Percentiles rank a stretch among this genome's conserved stretches.
phyloP scores from a whole-genome alignment of 768 basidiomycete genomes.

The Rhodotorula kratochvilovae region DNA sequence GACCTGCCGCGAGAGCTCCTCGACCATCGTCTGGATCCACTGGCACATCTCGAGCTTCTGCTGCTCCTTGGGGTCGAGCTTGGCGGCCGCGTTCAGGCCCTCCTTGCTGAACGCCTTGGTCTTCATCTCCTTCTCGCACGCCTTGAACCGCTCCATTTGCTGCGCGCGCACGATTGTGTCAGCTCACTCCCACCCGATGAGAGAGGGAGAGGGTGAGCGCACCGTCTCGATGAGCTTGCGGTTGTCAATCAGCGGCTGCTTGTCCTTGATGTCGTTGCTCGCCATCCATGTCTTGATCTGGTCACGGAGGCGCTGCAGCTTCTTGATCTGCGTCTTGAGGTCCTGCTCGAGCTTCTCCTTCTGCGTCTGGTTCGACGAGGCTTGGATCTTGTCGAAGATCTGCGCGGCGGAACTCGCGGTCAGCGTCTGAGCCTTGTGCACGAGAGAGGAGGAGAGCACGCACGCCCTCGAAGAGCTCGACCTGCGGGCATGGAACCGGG shows the following conservation, averaged over 20 bases:
- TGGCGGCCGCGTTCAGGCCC: conserved; percentile 86
- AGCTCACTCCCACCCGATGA: conserved; percentile 1
- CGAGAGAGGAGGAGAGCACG: not conserved
- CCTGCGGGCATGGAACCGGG: conserved; percentile 3
- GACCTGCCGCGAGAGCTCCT: conserved; percentile 85
- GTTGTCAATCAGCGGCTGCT: conserved; percentile 83
- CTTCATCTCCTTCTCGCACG: conserved; percentile 99
- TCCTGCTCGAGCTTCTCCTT: conserved; percentile 94
- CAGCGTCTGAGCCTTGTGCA: not conserved
- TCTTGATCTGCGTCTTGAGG: conserved; percentile 98
- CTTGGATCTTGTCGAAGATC: conserved; percentile 98
- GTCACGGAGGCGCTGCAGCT: conserved; percentile 74
- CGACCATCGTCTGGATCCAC: conserved; percentile 84
- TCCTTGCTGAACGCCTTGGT: conserved; percentile 99
- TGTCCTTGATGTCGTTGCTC: conserved; percentile 98
- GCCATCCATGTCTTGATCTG: conserved; percentile 95
- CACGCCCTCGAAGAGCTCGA: conserved; percentile 48
- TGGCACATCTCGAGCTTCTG: conserved; percentile 79
- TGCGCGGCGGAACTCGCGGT: conserved; percentile 26
- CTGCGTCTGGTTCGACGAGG: conserved; percentile 90
- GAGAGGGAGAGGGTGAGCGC: conserved; percentile 34
- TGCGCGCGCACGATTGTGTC: conserved; percentile 48
- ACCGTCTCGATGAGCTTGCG: conserved; percentile 95
- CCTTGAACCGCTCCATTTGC: conserved; percentile 99
- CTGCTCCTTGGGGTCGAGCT: conserved; percentile 93